phyloP scores from a whole-genome alignment of 495 filamentous ascomycete species.

The Penicillium daleae region DNA sequence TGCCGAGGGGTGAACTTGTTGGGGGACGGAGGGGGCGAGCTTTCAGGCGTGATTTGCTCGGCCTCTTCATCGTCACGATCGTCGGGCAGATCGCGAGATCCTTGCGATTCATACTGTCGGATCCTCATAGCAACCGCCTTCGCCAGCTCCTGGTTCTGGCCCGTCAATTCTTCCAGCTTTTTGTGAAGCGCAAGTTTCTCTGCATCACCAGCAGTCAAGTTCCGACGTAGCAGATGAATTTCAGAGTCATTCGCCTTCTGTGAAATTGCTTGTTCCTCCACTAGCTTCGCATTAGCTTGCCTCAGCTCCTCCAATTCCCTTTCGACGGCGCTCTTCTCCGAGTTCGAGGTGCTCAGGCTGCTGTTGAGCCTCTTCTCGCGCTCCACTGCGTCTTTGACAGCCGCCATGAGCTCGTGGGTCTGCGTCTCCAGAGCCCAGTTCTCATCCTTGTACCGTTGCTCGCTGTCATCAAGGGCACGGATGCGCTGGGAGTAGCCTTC shows the following conservation, averaged over 20 bases:
- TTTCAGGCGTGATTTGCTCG: constrained; percentile 78
- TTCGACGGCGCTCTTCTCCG: constrained; percentile 77
- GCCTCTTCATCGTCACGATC: constrained; percentile 66
- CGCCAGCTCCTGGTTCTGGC: constrained; percentile 87
- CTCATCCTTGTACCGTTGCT: constrained; percentile 94
- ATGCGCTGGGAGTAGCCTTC: constrained; percentile 79
- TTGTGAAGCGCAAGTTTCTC: constrained; percentile 75
- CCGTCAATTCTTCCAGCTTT: constrained; percentile 81
- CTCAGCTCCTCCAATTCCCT: constrained; percentile 89
- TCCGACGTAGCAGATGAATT: constrained; percentile 75
- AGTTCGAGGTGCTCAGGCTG: constrained; percentile 63
- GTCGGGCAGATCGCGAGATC: constrained; percentile 56
- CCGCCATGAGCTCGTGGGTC: constrained; percentile 76
- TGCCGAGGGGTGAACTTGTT: constrained; percentile 90
- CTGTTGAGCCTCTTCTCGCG: constrained; percentile 80
- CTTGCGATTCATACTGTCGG: constrained; percentile 65
- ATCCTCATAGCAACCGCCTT: constrained; percentile 75
- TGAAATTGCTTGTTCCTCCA: constrained; percentile 73
- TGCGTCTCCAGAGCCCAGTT: constrained; percentile 96
- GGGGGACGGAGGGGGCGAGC: constrained; percentile 87
- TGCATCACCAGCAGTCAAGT: constrained; percentile 69
- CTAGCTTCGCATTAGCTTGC: constrained; percentile 71
- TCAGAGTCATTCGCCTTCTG: constrained; percentile 90
- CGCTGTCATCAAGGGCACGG: constrained; percentile 83
- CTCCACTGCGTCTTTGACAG: constrained; percentile 70